phyloP scores from a whole-genome alignment of 495 filamentous ascomycete species.

The Neurospora africana region DNA sequence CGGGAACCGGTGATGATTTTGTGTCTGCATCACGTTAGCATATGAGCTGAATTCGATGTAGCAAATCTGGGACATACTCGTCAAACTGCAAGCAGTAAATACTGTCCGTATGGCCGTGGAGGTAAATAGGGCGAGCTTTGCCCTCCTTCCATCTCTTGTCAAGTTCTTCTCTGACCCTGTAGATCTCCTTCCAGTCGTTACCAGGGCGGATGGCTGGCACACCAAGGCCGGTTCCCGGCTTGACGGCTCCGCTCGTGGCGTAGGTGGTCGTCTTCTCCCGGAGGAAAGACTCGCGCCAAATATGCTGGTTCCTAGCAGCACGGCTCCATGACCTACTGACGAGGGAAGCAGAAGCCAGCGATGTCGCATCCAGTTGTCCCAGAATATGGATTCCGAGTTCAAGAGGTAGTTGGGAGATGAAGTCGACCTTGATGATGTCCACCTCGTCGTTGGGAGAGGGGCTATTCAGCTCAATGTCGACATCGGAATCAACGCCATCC shows the following conservation, averaged over 20 bases:
- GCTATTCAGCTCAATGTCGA: slow-evolving; percentile 28
- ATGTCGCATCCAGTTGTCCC: slow-evolving; percentile 53
- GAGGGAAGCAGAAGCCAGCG: slow-evolving; percentile 48
- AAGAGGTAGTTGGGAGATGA: slow-evolving; percentile 51
- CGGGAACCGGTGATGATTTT: slow-evolving; percentile 96
- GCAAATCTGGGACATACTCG: slow-evolving; percentile 48
- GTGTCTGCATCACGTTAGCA: slow-evolving; percentile 27
- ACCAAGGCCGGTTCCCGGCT: slow-evolving; percentile 37
- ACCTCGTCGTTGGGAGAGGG: slow-evolving; percentile 25
- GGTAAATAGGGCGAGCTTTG: slow-evolving; percentile 68
- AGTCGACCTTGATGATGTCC: slow-evolving; percentile 46
- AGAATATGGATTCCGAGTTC: slow-evolving; percentile 69
- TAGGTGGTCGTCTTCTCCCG: slow-evolving; percentile 48
- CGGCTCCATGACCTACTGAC: slow-evolving; percentile 56
- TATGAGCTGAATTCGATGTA: background rate
- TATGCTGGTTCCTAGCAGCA: slow-evolving; percentile 51
- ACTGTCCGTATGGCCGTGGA: slow-evolving; percentile 86
- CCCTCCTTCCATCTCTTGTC: slow-evolving; percentile 70
- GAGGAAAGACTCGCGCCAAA: slow-evolving; percentile 74
- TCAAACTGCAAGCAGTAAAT: slow-evolving; percentile 98
- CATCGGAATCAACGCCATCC: slow-evolving; percentile 20
- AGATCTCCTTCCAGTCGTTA: slow-evolving; percentile 80
- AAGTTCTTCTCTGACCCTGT: slow-evolving; percentile 60
- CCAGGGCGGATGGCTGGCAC: slow-evolving; percentile 36
- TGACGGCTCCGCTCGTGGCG: slow-evolving; percentile 36